phyloP scores from a whole-genome alignment of 352 stramenopile species.

The Phytophthora kernoviae region DNA sequence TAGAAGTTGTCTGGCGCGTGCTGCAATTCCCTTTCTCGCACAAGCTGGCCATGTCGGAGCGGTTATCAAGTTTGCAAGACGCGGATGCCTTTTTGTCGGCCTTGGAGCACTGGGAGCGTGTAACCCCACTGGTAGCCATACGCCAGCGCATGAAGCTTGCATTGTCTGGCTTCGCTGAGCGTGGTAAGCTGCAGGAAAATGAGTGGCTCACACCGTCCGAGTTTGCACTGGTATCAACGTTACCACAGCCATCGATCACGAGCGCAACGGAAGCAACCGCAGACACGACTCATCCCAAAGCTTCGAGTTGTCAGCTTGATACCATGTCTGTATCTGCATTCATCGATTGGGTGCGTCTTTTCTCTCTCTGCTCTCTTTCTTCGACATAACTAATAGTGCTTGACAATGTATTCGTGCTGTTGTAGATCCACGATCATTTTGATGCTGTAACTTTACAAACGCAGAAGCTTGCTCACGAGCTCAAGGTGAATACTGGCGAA shows the following conservation, averaged over 20 bases:
- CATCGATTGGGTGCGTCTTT: constrained; percentile 51
- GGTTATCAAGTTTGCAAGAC: constrained; percentile 57
- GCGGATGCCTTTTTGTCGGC: constrained; percentile 44
- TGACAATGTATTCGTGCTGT: neutral
- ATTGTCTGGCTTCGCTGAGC: constrained; percentile 42
- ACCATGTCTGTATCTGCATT: constrained; percentile 20
- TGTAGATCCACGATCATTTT: constrained; percentile 47
- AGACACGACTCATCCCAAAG: constrained; percentile 6
- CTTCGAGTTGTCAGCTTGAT: constrained; percentile 32
- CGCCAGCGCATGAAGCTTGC: constrained; percentile 56
- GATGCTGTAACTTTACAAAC: constrained; percentile 52
- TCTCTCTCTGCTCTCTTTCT: neutral
- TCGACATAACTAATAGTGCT: neutral
- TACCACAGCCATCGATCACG: constrained; percentile 14
- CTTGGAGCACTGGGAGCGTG: constrained; percentile 58
- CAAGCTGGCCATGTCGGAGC: constrained; percentile 70
- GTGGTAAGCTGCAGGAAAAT: constrained; percentile 28
- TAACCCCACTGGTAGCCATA: constrained; percentile 41
- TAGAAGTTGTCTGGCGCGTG: constrained; percentile 59
- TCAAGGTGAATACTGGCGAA: constrained; percentile 61
- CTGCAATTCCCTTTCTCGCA: constrained; percentile 70
- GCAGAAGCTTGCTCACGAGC: constrained; percentile 36
- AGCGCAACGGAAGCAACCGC: neutral
- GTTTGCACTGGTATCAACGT: constrained; percentile 39
- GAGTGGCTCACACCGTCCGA: constrained; percentile 44